phyloP scores from a whole-genome alignment of 2,329 filamentous ascomycete species.

The Nakataea oryzae region DNA sequence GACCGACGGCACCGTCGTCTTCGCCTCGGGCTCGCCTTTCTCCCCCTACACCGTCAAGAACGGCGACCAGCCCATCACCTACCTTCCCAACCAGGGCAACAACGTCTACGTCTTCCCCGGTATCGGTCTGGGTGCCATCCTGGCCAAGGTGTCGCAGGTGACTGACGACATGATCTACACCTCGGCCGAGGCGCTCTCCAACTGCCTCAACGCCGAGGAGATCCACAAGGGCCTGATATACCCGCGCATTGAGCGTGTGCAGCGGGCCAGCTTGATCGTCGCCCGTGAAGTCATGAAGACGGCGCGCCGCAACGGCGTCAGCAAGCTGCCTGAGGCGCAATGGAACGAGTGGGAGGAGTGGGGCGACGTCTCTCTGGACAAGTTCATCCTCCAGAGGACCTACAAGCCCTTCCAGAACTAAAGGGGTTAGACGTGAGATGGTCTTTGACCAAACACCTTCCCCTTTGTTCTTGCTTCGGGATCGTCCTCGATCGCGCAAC shows the following conservation, averaged over 20 bases:
- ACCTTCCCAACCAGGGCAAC: constrained; percentile 77
- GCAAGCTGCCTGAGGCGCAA: constrained; percentile 54
- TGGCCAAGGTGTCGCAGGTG: constrained; percentile 75
- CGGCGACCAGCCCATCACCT: constrained; percentile 49
- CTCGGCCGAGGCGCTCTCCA: constrained; percentile 71
- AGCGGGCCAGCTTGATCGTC: constrained; percentile 78
- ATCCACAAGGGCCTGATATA: constrained; percentile 78
- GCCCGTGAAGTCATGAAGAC: constrained; percentile 89
- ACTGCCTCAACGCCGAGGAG: constrained; percentile 72
- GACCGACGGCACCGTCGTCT: constrained; percentile 86
- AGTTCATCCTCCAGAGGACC: constrained; percentile 48
- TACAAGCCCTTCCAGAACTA: constrained; percentile 40
- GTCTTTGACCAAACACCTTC: neutral
- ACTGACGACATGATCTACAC: constrained; percentile 97
- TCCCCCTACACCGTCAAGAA: constrained; percentile 56
- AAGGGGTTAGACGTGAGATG: neutral
- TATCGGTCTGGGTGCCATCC: constrained; percentile 84
- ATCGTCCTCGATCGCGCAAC: neutral
- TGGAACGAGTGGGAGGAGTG: constrained; percentile 66
- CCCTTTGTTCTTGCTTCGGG: neutral
- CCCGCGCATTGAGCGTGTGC: constrained; percentile 80
- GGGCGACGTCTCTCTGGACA: constrained; percentile 51
- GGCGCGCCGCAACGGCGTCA: constrained; percentile 72
- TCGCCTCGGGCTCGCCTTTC: constrained; percentile 93
- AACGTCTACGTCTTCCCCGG: constrained; percentile 93